Evolutionary conservation across 768 basidiomycete species (phyloP).

Genomic region (Collybia mongolica): DNA sequence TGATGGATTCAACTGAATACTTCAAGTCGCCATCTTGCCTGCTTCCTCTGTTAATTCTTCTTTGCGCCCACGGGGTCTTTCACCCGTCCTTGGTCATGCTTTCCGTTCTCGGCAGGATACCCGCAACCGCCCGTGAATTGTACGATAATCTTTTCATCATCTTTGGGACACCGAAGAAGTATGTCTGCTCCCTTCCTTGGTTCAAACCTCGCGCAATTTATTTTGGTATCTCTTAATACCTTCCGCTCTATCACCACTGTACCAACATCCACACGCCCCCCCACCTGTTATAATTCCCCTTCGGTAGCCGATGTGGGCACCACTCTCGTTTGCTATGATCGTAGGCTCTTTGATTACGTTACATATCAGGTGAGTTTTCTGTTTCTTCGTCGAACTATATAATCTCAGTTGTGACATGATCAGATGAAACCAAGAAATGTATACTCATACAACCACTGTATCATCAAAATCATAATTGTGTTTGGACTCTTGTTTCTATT

Average conservation of each 20-base stretch:
- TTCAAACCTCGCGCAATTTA: background rate
- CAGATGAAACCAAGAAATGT: background rate
- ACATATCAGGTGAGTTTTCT: background rate
- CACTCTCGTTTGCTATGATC: background rate
- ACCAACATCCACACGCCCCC: background rate
- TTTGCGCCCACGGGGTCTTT: slow-evolving; percentile 10
- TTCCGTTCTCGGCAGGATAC: slow-evolving; percentile 33
- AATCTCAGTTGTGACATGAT: background rate
- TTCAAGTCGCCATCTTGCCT: slow-evolving; percentile 3
- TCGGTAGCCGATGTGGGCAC: background rate
- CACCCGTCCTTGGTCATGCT: background rate
- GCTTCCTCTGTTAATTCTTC: slow-evolving; percentile 11
- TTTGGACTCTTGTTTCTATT: background rate
- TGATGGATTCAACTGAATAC: slow-evolving; percentile 76
- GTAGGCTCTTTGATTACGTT: background rate
- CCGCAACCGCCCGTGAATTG: slow-evolving; percentile 32
- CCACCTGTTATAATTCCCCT: background rate
- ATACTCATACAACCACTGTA: background rate
- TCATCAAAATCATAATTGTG: background rate
- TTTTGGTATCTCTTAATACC: background rate
- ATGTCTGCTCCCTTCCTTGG: background rate
- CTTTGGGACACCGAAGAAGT: background rate
- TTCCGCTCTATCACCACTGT: slow-evolving; percentile 1
- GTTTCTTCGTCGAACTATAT: background rate
- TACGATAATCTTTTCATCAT: slow-evolving; percentile 10